These are phyloP conservation scores for Lipomyces anomalus DNA, from an alignment of 805 yeast species.

Conservation along the genomic window DNA sequence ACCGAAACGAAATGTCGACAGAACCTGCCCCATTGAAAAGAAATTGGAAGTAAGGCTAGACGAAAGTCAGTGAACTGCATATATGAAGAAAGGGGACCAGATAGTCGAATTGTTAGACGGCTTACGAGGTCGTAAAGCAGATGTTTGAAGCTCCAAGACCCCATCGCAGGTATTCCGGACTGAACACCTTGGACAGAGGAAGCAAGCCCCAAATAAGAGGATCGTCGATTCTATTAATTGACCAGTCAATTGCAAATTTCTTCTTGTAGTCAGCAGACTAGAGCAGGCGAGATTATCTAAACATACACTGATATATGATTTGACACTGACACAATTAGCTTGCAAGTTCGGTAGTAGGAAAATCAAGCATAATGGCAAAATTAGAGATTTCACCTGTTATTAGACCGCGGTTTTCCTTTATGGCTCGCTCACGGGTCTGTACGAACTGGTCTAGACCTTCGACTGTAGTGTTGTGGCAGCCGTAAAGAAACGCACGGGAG, in stretches of 20 bases:
- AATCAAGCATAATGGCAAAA: too few species aligned
- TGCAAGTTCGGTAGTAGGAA: too few species aligned
- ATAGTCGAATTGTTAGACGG: constrained; percentile 23
- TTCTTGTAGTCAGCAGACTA: not conserved
- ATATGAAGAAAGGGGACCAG: constrained; percentile 2
- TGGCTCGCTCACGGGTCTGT: constrained; percentile 55
- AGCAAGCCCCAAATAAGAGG: constrained; percentile 84
- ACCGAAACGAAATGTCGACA: constrained; percentile 83
- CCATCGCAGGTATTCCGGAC: constrained; percentile 76
- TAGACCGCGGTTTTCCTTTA: constrained; percentile 64
- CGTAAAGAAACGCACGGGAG: constrained; percentile 55
- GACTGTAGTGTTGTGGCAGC: constrained; percentile 59
- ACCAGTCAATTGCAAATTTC: constrained; percentile 1
- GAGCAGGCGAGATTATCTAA: not conserved
- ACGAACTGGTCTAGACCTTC: constrained; percentile 60
- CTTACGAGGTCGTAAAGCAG: constrained; percentile 58
- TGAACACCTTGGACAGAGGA: constrained; percentile 61
- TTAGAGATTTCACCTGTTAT: constrained; percentile 55
- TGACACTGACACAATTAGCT: constrained; percentile 10
- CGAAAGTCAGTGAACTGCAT: not conserved
- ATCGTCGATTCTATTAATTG: constrained; percentile 59
- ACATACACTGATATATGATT: constrained; percentile 26
- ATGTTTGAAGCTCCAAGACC: constrained; percentile 90
- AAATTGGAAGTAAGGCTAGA: constrained; percentile 38
- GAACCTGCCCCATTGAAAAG: constrained; percentile 83